Conservation (phyloP, 192 early-diverging fungal species). For the Piromyces finnis region DNA sequence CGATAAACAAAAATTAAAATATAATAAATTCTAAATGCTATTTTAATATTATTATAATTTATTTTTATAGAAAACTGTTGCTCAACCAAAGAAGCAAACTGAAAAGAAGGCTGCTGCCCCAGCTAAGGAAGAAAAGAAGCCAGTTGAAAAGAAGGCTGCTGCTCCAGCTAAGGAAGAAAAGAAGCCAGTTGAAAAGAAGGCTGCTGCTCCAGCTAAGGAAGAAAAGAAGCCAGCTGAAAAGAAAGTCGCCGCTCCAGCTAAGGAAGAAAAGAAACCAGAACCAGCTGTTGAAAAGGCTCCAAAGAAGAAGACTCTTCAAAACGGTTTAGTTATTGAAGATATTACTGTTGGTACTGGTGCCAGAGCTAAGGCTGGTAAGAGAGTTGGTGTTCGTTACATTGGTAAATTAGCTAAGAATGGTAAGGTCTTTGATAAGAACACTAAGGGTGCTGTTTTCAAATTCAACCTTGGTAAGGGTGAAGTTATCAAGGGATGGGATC, state of each 20-base stretch:
- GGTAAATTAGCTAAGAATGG: conserved; percentile 70
- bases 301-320: conserved; percentile 38
- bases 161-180: background rate
- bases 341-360: conserved; percentile 40
- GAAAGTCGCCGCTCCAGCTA: conserved; percentile 14
- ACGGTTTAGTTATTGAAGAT: conserved; percentile 72
- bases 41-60: too few relatives aligned
- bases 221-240: conserved; percentile 14
- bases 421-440: conserved; percentile 94
- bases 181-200: conserved; percentile 5
- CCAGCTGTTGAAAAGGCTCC: background rate
- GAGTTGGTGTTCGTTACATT: conserved; percentile 79
- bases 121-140: too few relatives aligned
- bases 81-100: too few relatives aligned
- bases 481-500: conserved; percentile 96
- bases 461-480: conserved; percentile 60
- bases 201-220: conserved; percentile 5
- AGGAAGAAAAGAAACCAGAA: conserved; percentile 19
- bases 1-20: too few relatives aligned
- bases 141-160: too few relatives aligned
- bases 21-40: too few relatives aligned
- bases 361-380: conserved; percentile 43
- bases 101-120: too few relatives aligned
- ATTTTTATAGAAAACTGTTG: too few relatives aligned
- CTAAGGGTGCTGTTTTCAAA: conserved; percentile 69